Evolutionary conservation across 2,329 filamentous ascomycete species (phyloP).

Genomic region (Fusarium miscanthi): DNA sequence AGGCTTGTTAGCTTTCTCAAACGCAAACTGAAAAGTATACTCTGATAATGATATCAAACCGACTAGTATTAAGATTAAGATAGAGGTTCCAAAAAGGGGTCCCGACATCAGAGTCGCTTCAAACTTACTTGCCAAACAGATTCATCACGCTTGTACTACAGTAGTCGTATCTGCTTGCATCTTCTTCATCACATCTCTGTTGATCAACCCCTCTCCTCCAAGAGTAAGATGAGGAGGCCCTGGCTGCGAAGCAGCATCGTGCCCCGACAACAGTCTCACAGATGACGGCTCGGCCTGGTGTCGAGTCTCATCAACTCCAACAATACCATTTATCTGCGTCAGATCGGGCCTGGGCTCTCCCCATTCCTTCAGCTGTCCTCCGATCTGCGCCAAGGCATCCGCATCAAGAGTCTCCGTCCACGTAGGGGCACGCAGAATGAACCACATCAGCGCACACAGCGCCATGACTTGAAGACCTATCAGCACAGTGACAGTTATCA

Average conservation of each 20-base stretch:
- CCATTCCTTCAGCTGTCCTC: slow-evolving; percentile 13
- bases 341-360: not conserved
- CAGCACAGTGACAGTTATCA: slow-evolving; percentile 3
- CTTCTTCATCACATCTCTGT: not conserved
- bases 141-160: fast-evolving
- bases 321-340: not conserved
- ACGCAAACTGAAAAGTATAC: not conserved
- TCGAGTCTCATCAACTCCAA: not conserved
- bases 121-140: not conserved
- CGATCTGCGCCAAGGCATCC: slow-evolving; percentile 9
- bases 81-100: not conserved
- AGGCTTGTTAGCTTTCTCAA: not conserved
- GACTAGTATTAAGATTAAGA: not conserved
- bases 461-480: slow-evolving; percentile 12
- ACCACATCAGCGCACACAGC: slow-evolving; percentile 2
- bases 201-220: not conserved
- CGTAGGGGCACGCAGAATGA: slow-evolving; percentile 5
- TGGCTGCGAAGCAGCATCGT: not conserved
- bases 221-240: not conserved
- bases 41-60: not conserved
- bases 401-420: slow-evolving; percentile 27
- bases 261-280: not conserved
- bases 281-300: not conserved
- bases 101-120: not conserved
- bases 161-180: not conserved